Base-by-base conservation (phyloP, 2,329 filamentous ascomycete genomes). In the Colletotrichum salicis region DNA sequence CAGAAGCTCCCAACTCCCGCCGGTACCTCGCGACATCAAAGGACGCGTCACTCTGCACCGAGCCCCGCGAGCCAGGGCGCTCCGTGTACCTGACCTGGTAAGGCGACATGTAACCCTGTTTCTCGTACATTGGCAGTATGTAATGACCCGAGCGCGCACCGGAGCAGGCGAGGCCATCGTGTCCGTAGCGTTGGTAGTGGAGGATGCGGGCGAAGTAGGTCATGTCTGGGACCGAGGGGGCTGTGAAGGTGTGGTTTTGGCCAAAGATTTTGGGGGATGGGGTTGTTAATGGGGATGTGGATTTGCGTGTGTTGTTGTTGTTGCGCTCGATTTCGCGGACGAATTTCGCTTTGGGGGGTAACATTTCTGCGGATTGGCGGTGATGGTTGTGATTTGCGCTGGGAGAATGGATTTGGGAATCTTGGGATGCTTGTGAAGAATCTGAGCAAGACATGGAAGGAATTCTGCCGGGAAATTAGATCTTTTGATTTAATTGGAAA, bases 301-400 rank as follows among this genome's bases (percentile, higher is more conserved):
- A 8, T 13, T 13, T 29, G 55, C 27, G 55, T 4, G 15, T 27
- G 7, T 2, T 19, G 4, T 19, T 24, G 31, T 10, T 22, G 41
- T 3, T 13, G 31, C 69, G 64, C 54, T 71, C 69, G 27, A 71
- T 12, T 12, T 71, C 69, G 31, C 45, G 57, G 33, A 71, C 58
- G 54, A 68, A 71, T 19, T 68, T 45, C 1, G 58, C 7, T 35
- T 71, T 71, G 27, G 69, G 69, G 8, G 69, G 69, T 0, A 71
- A 13, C 69, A 71, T 71, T 24, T 29, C 19, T 22, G 12, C 10
- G 22, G 6, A 4, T 5, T 13, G 8, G 24, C 8, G 8, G 24
- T 15, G n/a, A 19, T 27, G 13, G 33, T 5, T 11, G 52, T n/a
- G 54, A 13, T 56, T n/a, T 29, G 54, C 31, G 54, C 4, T 8